Evolutionary conservation across 164 flowering plant genomes (phyloP).

Genomic region (Warburgia ugandensis): DNA sequence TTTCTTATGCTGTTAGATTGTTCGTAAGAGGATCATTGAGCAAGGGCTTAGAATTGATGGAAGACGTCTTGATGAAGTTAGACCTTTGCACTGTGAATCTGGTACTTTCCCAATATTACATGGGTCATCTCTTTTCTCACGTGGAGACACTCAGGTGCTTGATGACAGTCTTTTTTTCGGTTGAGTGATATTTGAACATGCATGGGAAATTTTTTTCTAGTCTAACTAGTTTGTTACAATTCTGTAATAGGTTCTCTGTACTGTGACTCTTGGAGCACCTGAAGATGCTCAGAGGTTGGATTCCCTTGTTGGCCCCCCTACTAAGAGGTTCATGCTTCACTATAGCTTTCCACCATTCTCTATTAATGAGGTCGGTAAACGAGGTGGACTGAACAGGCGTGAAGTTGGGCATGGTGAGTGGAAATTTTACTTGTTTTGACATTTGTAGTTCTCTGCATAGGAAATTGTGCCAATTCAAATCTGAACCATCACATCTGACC

Average conservation of each 20-base stretch:
- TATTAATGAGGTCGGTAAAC: slow-evolving; percentile 93
- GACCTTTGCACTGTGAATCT: slow-evolving; percentile 81
- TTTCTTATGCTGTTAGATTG: slow-evolving; percentile 37
- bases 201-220: no score
- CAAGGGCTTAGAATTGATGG: slow-evolving; percentile 90
- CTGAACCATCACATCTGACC: background rate
- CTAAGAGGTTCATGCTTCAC: slow-evolving; percentile 97
- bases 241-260: slow-evolving; percentile 71
- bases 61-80: slow-evolving; percentile 80
- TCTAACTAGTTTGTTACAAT: background rate
- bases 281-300: slow-evolving; percentile 88
- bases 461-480: background rate
- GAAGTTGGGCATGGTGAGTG: slow-evolving; percentile 97
- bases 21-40: slow-evolving; percentile 67
- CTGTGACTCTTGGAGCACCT: slow-evolving; percentile 95
- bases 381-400: slow-evolving; percentile 85
- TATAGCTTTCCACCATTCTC: slow-evolving; percentile 95
- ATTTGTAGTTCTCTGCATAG: background rate
- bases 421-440: background rate
- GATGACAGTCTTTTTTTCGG: no score
- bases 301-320: slow-evolving; percentile 83
- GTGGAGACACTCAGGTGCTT: slow-evolving; percentile 94
- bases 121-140: slow-evolving; percentile 85
- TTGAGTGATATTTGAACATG: background rate
- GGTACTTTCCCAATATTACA: slow-evolving; percentile 66